Base-by-base conservation (phyloP, 192 early-diverging fungal species). In the Coemansia sp. region DNA sequence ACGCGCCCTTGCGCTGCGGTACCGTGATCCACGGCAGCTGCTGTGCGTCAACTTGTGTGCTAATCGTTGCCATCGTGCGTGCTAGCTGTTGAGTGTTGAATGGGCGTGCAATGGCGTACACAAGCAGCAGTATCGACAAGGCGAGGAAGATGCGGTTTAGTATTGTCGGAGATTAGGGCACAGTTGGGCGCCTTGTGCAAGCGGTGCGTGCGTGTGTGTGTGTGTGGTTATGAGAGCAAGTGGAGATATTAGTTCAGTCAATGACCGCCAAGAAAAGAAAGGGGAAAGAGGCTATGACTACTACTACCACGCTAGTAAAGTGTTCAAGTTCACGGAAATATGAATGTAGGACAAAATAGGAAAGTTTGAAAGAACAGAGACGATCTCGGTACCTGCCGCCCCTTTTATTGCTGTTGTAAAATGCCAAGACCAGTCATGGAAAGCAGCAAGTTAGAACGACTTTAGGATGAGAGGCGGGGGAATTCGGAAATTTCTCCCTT, bases 1-100 rank as follows among this genome's bases (percentile, higher is more conserved):
- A 49, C 1, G 20, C 12, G 32, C 63, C 68, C 16, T 37, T 22
- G 40, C 53, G 11, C 39, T 50, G 8, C 13, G 38, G 19, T 39
- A 44, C 49, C 14, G 58, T 43, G 56, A 58, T 56, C 70, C 70
- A 71, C 41, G 54, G 63, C 40, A 64, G 70, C 48, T 41, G 51
- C 61, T 54, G 51, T 17, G n/a, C 12, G 8, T 38, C 38, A 12
- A 59, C 13, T 2, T 25, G 9, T 25, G 6, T 22, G 6, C 20
- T 25, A 7, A 7, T 46, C 2, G 61, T 17, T 48, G 48, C 7
- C 40, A 48, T 25, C 25, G 41, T 37, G 19, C 37, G 45, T 5
- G 61, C 25, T 5, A 48, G 44, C 9, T 48, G 22, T n/a, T 45
- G 32, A 32, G 42, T 44, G 12, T 41, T 32, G 61, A 63, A 37